Conservation (phyloP, 257 asterid species). For the Echites panduratus region DNA sequence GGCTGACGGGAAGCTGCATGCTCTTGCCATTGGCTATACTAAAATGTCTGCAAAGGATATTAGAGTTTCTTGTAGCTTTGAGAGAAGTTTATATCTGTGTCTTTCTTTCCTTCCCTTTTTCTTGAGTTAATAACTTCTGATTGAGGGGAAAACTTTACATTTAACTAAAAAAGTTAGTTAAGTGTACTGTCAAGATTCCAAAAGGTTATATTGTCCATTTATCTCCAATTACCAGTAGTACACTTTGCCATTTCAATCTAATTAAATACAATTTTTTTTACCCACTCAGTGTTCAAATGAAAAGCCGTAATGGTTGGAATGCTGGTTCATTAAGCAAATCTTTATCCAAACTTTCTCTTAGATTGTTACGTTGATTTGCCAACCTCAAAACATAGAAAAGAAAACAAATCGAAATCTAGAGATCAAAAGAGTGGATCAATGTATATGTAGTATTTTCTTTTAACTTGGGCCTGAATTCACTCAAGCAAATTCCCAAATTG, state of each 20-base stretch:
- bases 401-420: not conserved
- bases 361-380: not conserved
- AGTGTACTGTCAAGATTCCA: not conserved
- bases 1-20: conserved; percentile 99
- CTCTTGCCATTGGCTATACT: conserved; percentile 96
- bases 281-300: not conserved
- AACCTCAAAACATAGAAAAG: no score
- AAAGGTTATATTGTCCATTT: not conserved
- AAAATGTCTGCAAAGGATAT: conserved; percentile 92
- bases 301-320: not conserved
- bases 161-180: not conserved
- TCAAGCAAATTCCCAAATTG: not conserved
- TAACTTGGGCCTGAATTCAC: not conserved
- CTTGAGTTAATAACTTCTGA: not conserved
- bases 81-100: conserved; percentile 6
- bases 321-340: not conserved
- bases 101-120: not conserved
- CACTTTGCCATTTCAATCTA: no score
- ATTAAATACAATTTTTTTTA: not conserved
- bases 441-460: not conserved
- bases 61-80: conserved; percentile 47
- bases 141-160: not conserved
- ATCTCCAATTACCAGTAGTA: no score
- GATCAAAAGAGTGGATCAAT: not conserved
- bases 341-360: no score